phyloP scores from a whole-genome alignment of 495 filamentous ascomycete species.

The Penicillium fimorum region DNA sequence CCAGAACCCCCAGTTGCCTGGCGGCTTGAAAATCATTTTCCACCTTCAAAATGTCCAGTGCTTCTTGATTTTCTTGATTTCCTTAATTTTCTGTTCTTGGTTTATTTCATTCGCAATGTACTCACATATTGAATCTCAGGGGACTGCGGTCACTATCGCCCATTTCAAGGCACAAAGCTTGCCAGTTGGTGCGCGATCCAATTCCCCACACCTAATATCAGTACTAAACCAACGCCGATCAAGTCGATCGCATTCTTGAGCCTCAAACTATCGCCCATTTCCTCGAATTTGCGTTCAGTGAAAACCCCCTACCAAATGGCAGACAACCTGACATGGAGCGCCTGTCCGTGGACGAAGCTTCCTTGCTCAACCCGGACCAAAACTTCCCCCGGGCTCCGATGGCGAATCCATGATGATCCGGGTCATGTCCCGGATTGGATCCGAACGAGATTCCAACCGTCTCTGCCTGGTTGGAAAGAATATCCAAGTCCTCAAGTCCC shows the following conservation, averaged over 20 bases:
- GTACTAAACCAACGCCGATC: not conserved
- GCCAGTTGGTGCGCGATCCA: slow-evolving; percentile 8
- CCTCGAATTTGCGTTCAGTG: slow-evolving; percentile 12
- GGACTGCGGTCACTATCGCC: slow-evolving; percentile 1
- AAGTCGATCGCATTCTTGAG: slow-evolving; percentile 26
- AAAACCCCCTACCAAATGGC: slow-evolving; percentile 14
- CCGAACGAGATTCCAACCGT: slow-evolving; percentile 11
- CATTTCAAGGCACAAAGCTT: slow-evolving; percentile 12
- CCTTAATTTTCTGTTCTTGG: not conserved
- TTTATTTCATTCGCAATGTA: not conserved
- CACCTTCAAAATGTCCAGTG: not conserved
- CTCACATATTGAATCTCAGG: not conserved
- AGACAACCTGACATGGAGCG: not conserved
- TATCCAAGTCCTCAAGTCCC: slow-evolving; percentile 27
- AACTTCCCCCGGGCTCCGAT: slow-evolving; percentile 11
- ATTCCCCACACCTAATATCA: not conserved
- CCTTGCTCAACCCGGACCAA: not conserved
- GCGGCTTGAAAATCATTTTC: not conserved
- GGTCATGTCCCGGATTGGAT: slow-evolving; percentile 21
- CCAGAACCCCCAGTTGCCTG: not conserved
- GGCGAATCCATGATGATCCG: slow-evolving; percentile 7
- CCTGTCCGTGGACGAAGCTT: slow-evolving; percentile 8
- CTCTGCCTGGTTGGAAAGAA: slow-evolving; percentile 30
- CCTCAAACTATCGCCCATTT: slow-evolving; percentile 21
- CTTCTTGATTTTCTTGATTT: not conserved